A percentile compares a stretch with the other conserved stretches of the same genome.
These are phyloP conservation scores for Mucor irregularis DNA, from an alignment of 371 early-diverging fungal genomes.

Conservation along the genomic window DNA sequence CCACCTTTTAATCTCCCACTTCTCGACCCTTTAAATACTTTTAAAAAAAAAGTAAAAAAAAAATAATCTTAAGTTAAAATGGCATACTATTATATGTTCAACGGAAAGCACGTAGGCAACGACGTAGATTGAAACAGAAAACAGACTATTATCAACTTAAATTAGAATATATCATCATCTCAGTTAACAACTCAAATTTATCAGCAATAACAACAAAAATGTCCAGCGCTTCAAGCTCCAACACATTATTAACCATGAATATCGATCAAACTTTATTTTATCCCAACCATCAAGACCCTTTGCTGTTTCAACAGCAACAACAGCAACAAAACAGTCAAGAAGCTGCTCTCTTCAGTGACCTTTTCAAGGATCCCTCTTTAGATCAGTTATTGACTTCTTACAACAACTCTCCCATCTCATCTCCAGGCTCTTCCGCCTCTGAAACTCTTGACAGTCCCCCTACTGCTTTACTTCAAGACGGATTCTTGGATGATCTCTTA, in stretches of 20 bases:
- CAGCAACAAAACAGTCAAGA: constrained; percentile 10
- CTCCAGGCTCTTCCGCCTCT: constrained; percentile 24
- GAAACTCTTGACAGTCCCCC: constrained; percentile 26
- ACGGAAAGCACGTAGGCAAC: constrained; percentile 50
- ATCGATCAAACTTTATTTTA: constrained; percentile 8
- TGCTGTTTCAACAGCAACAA: constrained; percentile 21
- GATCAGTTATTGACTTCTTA: constrained; percentile 21
- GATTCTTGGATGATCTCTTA: constrained; percentile 23
- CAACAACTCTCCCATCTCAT: constrained; percentile 19
- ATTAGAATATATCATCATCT: constrained; percentile 11
- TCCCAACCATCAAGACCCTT: constrained; percentile 12
- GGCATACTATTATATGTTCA: constrained; percentile 45
- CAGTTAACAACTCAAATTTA: constrained; percentile 6
- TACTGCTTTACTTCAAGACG: constrained; percentile 24
- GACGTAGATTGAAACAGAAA: constrained; percentile 42
- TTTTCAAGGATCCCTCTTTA: constrained; percentile 27
- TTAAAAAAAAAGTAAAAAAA: constrained; percentile 21
- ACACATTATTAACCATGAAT: constrained; percentile 8
- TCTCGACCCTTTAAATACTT: constrained; percentile 8
- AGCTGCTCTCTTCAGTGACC: constrained; percentile 21
- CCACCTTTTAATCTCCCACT: constrained; percentile 21
- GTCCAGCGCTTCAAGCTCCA: constrained; percentile 4
- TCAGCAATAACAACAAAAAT: constrained; percentile 7
- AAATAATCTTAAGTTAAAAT: constrained; percentile 24
- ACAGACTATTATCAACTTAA: constrained; percentile 3